phyloP scores from a whole-genome alignment of 2,329 filamentous ascomycete species.

The Fusarium tricinctum region DNA sequence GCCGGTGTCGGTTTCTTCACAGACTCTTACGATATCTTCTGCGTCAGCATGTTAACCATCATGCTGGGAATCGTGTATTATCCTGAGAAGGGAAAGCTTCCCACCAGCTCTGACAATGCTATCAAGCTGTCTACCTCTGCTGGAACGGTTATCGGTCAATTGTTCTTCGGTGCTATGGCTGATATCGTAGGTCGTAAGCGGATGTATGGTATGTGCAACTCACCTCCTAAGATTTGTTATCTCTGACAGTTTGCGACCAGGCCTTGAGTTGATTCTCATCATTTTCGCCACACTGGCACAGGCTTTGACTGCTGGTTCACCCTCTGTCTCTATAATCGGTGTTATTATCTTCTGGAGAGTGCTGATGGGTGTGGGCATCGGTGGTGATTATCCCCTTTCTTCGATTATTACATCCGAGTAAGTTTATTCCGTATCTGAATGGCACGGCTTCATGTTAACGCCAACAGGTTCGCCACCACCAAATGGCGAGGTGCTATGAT shows the following conservation, averaged over 20 bases:
- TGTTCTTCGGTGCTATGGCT: constrained; percentile 82
- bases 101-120: constrained; percentile 77
- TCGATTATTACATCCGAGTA: constrained; percentile 88
- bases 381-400: constrained; percentile 80
- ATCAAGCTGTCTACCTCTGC: constrained; percentile 89
- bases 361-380: constrained; percentile 69
- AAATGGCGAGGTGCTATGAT: constrained; percentile 91
- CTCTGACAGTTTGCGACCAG: no score
- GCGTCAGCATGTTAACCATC: constrained; percentile 77
- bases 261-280: constrained; percentile 81
- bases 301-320: constrained; percentile 74
- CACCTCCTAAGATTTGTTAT: no score
- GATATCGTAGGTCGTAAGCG: constrained; percentile 82
- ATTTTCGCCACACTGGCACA: constrained; percentile 84
- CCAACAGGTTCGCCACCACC: constrained; percentile 75
- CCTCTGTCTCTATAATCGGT: constrained; percentile 73
- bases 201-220: constrained; percentile 68
- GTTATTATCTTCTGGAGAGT: constrained; percentile 86
- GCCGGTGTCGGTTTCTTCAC: constrained; percentile 92
- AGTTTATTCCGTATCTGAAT: constrained; percentile 8
- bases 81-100: constrained; percentile 70
- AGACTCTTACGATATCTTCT: constrained; percentile 87
- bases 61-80: constrained; percentile 87
- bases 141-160: constrained; percentile 86
- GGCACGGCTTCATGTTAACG: not conserved